These are phyloP conservation scores for Cyberlindnera amylophila DNA, from an alignment of 805 yeast species.

Conservation along the genomic window DNA sequence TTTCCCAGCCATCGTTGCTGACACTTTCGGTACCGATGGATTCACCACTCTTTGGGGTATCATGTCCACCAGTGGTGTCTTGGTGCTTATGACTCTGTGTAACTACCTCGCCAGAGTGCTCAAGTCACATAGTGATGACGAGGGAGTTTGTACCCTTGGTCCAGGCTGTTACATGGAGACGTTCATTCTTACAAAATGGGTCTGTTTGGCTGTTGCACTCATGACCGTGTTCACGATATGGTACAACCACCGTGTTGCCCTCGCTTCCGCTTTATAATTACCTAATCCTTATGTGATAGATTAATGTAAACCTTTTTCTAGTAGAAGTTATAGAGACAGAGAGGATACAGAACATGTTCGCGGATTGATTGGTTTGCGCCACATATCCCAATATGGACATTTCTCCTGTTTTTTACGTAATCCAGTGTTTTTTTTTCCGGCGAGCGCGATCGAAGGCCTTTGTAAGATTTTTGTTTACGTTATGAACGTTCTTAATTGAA, in stretches of 20 bases:
- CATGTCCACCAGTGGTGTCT: constrained; percentile 65
- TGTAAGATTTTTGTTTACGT: constrained; percentile 6
- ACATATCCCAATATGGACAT: background rate
- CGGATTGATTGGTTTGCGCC: background rate
- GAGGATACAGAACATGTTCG: no score
- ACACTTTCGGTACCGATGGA: constrained; percentile 59
- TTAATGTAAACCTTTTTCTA: no score
- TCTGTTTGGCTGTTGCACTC: constrained; percentile 8
- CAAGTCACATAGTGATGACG: constrained; percentile 39
- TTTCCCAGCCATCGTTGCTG: constrained; percentile 74
- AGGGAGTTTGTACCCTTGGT: constrained; percentile 43
- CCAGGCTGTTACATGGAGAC: constrained; percentile 45
- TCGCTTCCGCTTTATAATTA: background rate
- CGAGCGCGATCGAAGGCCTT: background rate
- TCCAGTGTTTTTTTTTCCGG: background rate
- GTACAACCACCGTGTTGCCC: constrained; percentile 15
- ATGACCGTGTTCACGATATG: constrained; percentile 16
- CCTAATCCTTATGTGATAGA: no score
- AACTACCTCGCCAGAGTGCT: constrained; percentile 53
- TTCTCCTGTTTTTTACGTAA: background rate
- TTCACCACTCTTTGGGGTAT: constrained; percentile 79
- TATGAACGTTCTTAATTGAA: background rate
- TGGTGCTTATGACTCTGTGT: constrained; percentile 50
- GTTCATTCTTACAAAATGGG: constrained; percentile 29
- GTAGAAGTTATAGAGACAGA: no score